Conservation (phyloP, 2,329 filamentous ascomycete species). For the Cladosporium sp. region DNA sequence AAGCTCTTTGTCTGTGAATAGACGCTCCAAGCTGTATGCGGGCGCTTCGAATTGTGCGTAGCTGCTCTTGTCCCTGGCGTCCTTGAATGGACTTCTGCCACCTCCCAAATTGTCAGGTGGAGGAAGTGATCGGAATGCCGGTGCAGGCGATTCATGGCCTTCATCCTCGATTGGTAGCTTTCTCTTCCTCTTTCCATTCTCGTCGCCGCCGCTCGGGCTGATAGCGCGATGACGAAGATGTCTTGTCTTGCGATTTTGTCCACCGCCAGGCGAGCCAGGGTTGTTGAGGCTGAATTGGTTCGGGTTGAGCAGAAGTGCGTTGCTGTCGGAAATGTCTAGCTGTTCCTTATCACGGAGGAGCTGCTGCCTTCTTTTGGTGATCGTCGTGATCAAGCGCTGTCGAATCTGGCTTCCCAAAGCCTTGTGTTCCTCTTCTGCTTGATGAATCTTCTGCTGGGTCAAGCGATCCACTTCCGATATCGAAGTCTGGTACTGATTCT, state of each 20-base stretch:
- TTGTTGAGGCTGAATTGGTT: constrained; percentile 64
- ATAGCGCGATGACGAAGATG: constrained; percentile 51
- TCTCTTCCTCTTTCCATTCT: constrained; percentile 54
- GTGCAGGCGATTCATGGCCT: constrained; percentile 55
- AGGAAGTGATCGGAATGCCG: constrained; percentile 40
- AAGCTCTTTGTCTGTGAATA: constrained; percentile 66
- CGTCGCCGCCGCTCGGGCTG: constrained; percentile 32
- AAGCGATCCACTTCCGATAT: constrained; percentile 54
- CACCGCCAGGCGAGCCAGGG: constrained; percentile 58
- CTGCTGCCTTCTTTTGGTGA: constrained; percentile 54
- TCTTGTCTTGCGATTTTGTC: constrained; percentile 60
- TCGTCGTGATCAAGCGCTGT: constrained; percentile 55
- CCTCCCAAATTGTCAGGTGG: constrained; percentile 41
- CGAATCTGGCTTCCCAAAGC: constrained; percentile 56
- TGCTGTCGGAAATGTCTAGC: constrained; percentile 62
- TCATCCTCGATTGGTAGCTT: constrained; percentile 56
- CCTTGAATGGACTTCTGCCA: constrained; percentile 47
- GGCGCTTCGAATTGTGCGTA: constrained; percentile 56
- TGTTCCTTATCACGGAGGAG: constrained; percentile 64
- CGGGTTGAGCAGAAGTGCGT: constrained; percentile 60
- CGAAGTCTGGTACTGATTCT: constrained; percentile 56
- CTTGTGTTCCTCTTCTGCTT: constrained; percentile 60
- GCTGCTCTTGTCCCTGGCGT: constrained; percentile 49
- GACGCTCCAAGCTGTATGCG: constrained; percentile 57
- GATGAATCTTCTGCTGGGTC: constrained; percentile 56